Base-by-base conservation (phyloP, 345 rosid species). In the Camelina laxa region DNA sequence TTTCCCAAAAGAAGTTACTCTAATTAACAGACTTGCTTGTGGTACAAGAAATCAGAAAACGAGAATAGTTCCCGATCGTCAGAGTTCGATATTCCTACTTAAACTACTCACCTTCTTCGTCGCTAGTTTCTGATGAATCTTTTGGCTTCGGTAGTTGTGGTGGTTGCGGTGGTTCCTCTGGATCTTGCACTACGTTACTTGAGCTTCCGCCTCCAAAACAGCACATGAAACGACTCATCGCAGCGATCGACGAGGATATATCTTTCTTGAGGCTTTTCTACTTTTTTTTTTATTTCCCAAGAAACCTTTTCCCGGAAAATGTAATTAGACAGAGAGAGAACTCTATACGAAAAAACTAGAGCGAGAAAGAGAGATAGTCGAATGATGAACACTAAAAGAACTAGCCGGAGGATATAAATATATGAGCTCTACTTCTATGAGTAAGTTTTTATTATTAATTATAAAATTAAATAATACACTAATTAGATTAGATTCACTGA, bases 151-250 rank as follows among this genome's bases (percentile, higher is more conserved):
- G 30, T 27, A 5, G 30, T 27, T 27, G 30, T 27, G 30, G 30
- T 27, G 14, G 21, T 8, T 56, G 41, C 6, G 38, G 60, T 55
- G 3, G 38, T 49, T 39, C 71, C 36, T 14, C 8, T 54, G 51
- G 62, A 16, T 58, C 63, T 58, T 35, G 44, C 63, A 35, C 4
- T 5, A 58, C 44, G 24, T 24, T 6, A 17, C 13, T 33, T 55
- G 63, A 11, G 42, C 57, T 33, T 70, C 44, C 54, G 9, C 57
- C 73, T 75, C 55, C 70, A 62, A 60, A 0, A 75, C 74, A 68
- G 16, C 69, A 30, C 0, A 42, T 5, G 41, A 20, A 0, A 2
- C 16, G 48, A 2, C 13, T 53, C 70, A 69, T 76, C 31, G 41
- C 15, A 13, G 7, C 44, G 48, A 75, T 39, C 11, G 31, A 17